Conservation (phyloP, 2,329 filamentous ascomycete genomes). For the Aspergillus puulaauensis region DNA sequence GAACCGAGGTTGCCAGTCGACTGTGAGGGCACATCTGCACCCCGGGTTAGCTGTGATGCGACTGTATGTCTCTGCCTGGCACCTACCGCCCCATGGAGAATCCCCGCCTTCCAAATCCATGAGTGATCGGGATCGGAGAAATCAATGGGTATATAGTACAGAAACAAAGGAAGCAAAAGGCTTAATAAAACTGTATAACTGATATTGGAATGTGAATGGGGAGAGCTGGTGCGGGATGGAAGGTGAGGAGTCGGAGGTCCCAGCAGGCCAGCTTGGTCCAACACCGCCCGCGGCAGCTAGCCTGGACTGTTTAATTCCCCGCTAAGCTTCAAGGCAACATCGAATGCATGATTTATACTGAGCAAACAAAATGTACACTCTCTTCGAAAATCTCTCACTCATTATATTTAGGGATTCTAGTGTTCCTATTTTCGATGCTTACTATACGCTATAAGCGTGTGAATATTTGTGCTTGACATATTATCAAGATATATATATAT, state of each 20-base stretch:
- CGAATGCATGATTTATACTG: not conserved
- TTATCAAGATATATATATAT: slow-evolving; percentile 1
- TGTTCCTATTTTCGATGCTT: too few species aligned
- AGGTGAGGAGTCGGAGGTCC: slow-evolving; percentile 11
- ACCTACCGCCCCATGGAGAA: slow-evolving; percentile 52
- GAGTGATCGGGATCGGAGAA: not conserved
- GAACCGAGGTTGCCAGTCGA: slow-evolving; percentile 30
- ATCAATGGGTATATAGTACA: slow-evolving; percentile 7
- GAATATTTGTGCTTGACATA: not conserved
- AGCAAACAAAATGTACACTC: not conserved
- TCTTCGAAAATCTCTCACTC: too few species aligned
- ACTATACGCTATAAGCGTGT: not conserved
- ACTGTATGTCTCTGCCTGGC: slow-evolving; percentile 26
- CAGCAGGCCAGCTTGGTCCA: slow-evolving; percentile 13
- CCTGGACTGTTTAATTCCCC: not conserved
- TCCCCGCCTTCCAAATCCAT: slow-evolving; percentile 47
- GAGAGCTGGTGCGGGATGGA: not conserved
- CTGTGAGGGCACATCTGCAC: slow-evolving; percentile 48
- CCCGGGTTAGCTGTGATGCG: slow-evolving; percentile 24
- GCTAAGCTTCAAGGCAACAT: not conserved
- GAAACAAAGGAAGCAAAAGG: not conserved
- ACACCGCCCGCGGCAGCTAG: slow-evolving; percentile 6
- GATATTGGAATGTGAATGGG: not conserved
- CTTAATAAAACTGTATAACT: not conserved
- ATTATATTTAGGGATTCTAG: too few species aligned